Evolutionary conservation across 495 filamentous ascomycete species (phyloP), one percentile per base, ranked within the genome.

Genomic region (Penicillium lagena): DNA sequence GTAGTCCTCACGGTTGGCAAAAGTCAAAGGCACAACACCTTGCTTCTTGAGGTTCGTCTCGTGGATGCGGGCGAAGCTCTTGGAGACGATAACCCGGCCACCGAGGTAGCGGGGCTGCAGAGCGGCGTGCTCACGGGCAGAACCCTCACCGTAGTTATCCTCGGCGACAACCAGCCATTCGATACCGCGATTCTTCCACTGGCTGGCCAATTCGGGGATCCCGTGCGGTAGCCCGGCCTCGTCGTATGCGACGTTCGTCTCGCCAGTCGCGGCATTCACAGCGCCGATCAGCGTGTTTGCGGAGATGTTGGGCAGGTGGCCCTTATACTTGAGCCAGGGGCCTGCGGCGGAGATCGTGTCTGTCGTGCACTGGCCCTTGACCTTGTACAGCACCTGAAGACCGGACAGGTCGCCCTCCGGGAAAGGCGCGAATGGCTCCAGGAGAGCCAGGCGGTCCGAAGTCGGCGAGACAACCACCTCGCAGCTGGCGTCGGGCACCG

Each of bases 21-120:
- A 95, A 0, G 87, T 94, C 48, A 98, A 68, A 1, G 93, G 93
- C 14, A 96, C 89, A 12, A 98, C 85, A 46, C 93, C 93, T 72
- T 98, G 93, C 75, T 98, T 97, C 82, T 98, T 98, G 29, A 98
- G 71, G 68, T 98, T 98, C 12, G 93, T 96, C 76, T 98, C 94
- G 70, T 98, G 93, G 65, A 98, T 98, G 35, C 93, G 78, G 3
- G 93, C 93, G 62, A 98, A 97, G 60, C 76, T 82, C 76, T 97
- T 97, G 43, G 84, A 75, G 17, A 97, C 79, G 37, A 98, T 88
- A 54, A 96, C 67, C 12, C 91, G 75, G 30, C 88, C 89, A 40
- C 93, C 93, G 0, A 98, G 81, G 65, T 93, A 97, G 1, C 93
- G 74, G 10, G 93, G 93, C 65, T 98, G 93, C 39, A 98, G 75